Evolutionary conservation across 2,329 filamentous ascomycete species (phyloP).

Genomic region (Chrysoporthe deuterocubensis): DNA sequence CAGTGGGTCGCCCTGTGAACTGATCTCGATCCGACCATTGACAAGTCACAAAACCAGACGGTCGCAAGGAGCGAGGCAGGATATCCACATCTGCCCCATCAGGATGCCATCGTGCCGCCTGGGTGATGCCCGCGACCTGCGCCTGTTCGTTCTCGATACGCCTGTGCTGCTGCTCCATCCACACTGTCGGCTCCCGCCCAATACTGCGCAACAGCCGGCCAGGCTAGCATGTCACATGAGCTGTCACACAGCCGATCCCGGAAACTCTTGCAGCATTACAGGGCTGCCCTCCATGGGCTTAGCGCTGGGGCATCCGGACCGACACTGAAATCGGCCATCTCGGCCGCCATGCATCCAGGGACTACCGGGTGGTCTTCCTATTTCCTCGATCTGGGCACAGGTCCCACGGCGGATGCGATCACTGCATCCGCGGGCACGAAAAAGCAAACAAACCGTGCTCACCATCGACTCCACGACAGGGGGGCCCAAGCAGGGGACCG

Average conservation of each 20-base stretch:
- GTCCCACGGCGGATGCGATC: neutral
- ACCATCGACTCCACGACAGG: neutral
- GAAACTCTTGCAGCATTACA: neutral
- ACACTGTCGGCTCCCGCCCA: neutral
- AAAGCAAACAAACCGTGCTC: constrained; percentile 6
- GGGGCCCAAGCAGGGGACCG: neutral
- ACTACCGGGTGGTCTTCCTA: neutral
- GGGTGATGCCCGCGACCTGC: neutral
- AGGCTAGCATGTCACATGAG: neutral
- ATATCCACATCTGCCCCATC: constrained; percentile 3
- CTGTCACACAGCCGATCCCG: neutral
- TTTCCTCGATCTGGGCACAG: neutral
- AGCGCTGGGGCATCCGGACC: constrained; percentile 6
- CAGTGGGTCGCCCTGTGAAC: neutral
- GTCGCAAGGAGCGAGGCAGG: neutral
- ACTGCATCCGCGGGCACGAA: constrained; percentile 10
- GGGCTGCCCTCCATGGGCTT: neutral
- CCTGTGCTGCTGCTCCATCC: neutral
- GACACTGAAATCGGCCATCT: neutral
- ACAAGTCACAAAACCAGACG: constrained; percentile 17
- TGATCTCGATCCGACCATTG: constrained; percentile 17
- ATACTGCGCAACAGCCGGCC: neutral
- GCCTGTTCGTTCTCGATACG: neutral
- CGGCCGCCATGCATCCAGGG: neutral
- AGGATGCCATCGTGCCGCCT: neutral